Evolutionary conservation across 306 rosid genomes (phyloP).

Genomic region (Phaseolus lunatus): DNA sequence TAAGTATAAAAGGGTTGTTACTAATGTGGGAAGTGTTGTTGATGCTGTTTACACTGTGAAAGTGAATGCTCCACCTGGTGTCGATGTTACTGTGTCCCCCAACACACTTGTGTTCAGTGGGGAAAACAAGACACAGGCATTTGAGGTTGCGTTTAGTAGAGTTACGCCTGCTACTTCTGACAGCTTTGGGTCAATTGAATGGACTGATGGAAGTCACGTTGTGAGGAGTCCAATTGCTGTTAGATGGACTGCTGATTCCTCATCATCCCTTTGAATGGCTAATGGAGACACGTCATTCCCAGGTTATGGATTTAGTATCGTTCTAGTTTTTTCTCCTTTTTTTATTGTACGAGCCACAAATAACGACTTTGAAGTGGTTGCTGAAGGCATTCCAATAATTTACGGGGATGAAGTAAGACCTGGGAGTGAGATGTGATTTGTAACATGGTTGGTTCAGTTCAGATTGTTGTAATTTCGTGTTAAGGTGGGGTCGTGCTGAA

Average conservation of each 20-base stretch:
- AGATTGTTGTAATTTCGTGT: conserved; percentile 10
- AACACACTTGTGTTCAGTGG: conserved; percentile 61
- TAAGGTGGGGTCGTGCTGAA: neutral
- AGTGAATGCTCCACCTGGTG: conserved; percentile 68
- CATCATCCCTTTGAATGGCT: conserved; percentile 63
- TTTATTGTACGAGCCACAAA: conserved; percentile 40
- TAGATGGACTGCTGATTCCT: conserved; percentile 48
- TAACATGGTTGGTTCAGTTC: conserved; percentile 6
- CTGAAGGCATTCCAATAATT: conserved; percentile 26
- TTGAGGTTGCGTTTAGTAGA: conserved; percentile 63
- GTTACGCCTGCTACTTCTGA: conserved; percentile 39
- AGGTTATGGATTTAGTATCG: conserved; percentile 40
- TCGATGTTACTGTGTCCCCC: conserved; percentile 68
- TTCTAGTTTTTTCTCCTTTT: neutral
- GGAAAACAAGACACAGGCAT: conserved; percentile 57
- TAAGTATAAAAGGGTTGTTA: conserved; percentile 70
- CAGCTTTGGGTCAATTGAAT: conserved; percentile 76
- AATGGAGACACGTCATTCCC: conserved; percentile 30
- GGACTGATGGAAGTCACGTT: conserved; percentile 73
- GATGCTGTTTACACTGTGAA: conserved; percentile 76
- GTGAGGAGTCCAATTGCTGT: conserved; percentile 87
- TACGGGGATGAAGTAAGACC: conserved; percentile 10
- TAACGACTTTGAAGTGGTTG: conserved; percentile 17
- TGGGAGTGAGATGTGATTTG: conserved; percentile 8
- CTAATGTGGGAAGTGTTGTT: conserved; percentile 66